These are phyloP conservation scores for Puccinia triticina DNA, from an alignment of 1,284 basidiomycete genomes.

Conservation along the genomic window DNA sequence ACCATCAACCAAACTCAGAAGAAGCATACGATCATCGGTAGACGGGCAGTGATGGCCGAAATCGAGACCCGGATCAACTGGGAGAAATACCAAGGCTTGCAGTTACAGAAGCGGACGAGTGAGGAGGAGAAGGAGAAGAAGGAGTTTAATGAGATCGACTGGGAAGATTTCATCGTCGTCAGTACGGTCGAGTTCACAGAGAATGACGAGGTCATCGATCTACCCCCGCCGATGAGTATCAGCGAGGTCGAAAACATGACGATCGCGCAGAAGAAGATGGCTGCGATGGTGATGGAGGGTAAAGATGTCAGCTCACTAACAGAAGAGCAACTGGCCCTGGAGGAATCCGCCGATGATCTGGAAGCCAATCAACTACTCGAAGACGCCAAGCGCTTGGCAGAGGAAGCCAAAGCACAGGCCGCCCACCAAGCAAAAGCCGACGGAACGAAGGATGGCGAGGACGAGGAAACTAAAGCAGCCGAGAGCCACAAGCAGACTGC, in stretches of 20 bases:
- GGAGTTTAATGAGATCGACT: constrained; percentile 95
- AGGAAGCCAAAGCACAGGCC: constrained; percentile 72
- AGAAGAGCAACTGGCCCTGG: constrained; percentile 70
- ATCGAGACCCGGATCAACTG: constrained; percentile 81
- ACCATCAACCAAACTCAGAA: constrained; percentile 63
- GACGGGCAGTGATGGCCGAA: constrained; percentile 77
- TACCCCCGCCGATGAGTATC: constrained; percentile 91
- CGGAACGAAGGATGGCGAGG: constrained; percentile 74
- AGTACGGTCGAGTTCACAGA: constrained; percentile 98
- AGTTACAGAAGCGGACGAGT: constrained; percentile 81
- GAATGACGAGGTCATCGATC: constrained; percentile 80
- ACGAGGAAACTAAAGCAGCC: constrained; percentile 69
- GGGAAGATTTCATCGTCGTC: constrained; percentile 99
- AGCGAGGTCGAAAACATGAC: constrained; percentile 96
- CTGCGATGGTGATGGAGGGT: constrained; percentile 91
- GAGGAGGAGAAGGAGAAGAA: constrained; percentile 84
- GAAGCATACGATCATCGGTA: constrained; percentile 63
- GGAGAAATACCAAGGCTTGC: constrained; percentile 80
- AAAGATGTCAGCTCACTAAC: constrained; percentile 81
- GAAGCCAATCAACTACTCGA: constrained; percentile 72
- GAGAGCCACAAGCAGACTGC: constrained; percentile 63
- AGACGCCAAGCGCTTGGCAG: constrained; percentile 68
- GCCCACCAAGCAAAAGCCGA: constrained; percentile 73
- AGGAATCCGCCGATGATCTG: constrained; percentile 65
- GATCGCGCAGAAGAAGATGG: constrained; percentile 94